Evolutionary conservation across 2,329 filamentous ascomycete genomes (phyloP), one percentile per base, ranked within the genome.

Genomic region (Leptosphaerulina australis): DNA sequence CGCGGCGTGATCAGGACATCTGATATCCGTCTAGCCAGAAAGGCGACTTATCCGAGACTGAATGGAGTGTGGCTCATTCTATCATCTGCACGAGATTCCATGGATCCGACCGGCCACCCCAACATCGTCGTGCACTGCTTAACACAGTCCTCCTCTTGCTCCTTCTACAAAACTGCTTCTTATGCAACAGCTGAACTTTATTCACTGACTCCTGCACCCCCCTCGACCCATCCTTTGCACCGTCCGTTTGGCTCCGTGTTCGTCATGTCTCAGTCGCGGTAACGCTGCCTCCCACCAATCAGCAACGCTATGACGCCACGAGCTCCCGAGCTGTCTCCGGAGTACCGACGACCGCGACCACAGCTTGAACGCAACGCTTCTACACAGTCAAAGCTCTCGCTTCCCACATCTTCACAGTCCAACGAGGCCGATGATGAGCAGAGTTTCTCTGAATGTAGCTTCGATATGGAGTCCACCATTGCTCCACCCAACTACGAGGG

Each of bases 401-500:
- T 66, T 40, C 65, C 66, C 37, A 61, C 64, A 22, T 69, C 66
- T 11, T 71, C 70, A 37, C 69, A 65, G 46, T 72, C 70, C 56
- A 73, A 74, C 70, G 73, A 73, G 58, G 74, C 73, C 54, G 74
- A 77, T 61, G 75, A 76, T 67, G 74, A 77, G 64, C 72, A 72
- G 53, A 70, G 68, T 45, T 56, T 68, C 34, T 67, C 64, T 33
- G 65, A 71, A 21, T 43, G 59, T 29, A 58, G 53, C 56, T 62
- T 59, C 46, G 64, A 57, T 51, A 73, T 73, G 69, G 68, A 67
- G 34, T 73, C 72, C 49, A 59, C 60, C 43, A 31, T 44, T 37
- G 48, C 61, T 20, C 53, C 51, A 15, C 77, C 83, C 45, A 80
- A 83, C 49, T 96, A 95, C 71, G 80, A 81, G 2, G 91, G 89